phyloP scores from a whole-genome alignment of 176 grass and related monocot genomes.

The Lolium multiflorum region DNA sequence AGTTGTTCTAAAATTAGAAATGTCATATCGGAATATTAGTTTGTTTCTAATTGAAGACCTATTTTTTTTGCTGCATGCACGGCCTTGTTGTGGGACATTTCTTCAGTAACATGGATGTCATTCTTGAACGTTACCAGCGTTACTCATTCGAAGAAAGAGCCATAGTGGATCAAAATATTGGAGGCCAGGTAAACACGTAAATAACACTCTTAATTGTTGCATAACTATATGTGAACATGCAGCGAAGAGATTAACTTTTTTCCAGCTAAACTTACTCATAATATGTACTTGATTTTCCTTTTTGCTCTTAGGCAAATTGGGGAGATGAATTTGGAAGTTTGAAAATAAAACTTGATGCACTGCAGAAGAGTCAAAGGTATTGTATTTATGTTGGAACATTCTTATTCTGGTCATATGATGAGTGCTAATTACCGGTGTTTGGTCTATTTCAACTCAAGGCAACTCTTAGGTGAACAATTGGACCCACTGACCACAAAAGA shows the following conservation, averaged over 20 bases:
- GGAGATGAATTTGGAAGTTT: slow-evolving; percentile 64
- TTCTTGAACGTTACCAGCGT: slow-evolving; percentile 78
- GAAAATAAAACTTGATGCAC: slow-evolving; percentile 70
- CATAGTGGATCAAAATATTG: slow-evolving; percentile 53
- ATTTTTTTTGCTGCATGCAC: not conserved
- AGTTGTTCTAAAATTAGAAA: not conserved
- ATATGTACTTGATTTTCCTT: slow-evolving; percentile 25
- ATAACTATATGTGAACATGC: slow-evolving; percentile 5
- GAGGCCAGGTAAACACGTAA: slow-evolving; percentile 80
- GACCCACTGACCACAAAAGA: slow-evolving; percentile 67
- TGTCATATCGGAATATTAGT: not conserved
- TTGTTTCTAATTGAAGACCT: slow-evolving; percentile 2
- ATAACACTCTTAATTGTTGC: not conserved
- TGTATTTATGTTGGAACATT: not conserved
- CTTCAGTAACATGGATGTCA: slow-evolving; percentile 72
- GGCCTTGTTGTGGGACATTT: slow-evolving; percentile 15
- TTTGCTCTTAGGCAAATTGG: slow-evolving; percentile 55
- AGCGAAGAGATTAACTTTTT: not conserved
- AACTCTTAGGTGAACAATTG: slow-evolving; percentile 85
- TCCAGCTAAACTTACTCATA: slow-evolving; percentile 13
- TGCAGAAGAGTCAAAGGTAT: slow-evolving; percentile 83
- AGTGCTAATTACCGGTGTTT: slow-evolving; percentile 21
- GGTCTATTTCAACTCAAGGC: slow-evolving; percentile 47
- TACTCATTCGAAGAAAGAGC: slow-evolving; percentile 79
- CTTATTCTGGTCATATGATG: slow-evolving; percentile 8